Percentiles rank a stretch among this genome's conserved stretches.
These are phyloP conservation scores for Irpex lacteus DNA, from an alignment of 1,284 basidiomycete genomes.

Conservation along the genomic window DNA sequence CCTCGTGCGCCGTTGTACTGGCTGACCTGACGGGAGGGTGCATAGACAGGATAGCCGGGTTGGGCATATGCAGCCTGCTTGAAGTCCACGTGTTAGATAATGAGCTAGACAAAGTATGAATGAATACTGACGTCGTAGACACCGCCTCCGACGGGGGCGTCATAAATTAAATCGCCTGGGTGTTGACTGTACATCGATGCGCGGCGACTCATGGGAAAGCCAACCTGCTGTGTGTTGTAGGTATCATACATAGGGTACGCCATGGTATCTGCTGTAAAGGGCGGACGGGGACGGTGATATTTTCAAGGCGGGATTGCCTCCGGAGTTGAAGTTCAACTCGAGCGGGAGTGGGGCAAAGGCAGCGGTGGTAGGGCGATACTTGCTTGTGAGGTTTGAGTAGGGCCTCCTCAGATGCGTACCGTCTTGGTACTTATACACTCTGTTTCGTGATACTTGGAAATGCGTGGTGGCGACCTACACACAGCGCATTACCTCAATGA, in stretches of 20 bases:
- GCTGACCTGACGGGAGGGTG: slow-evolving; percentile 24
- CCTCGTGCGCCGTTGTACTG: slow-evolving; percentile 21
- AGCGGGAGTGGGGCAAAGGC: neutral
- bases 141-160: slow-evolving; percentile 22
- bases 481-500: neutral
- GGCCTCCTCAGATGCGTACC: neutral
- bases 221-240: slow-evolving; percentile 27
- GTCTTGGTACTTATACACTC: neutral
- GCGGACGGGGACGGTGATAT: neutral
- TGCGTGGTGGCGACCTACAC: neutral
- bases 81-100: neutral
- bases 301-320: neutral
- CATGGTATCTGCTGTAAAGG: slow-evolving; percentile 20
- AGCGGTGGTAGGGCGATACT: neutral
- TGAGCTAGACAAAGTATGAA: neutral
- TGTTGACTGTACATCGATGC: slow-evolving; percentile 23
- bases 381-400: neutral
- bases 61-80: slow-evolving; percentile 20
- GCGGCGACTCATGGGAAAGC: slow-evolving; percentile 27
- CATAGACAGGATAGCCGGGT: slow-evolving; percentile 21
- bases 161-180: slow-evolving; percentile 20
- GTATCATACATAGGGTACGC: slow-evolving; percentile 36
- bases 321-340: neutral
- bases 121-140: slow-evolving; percentile 25
- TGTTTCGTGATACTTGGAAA: neutral